Evolutionary conservation across 140 eudicot genomes (phyloP).

Genomic region (Oenanthe javanica): DNA sequence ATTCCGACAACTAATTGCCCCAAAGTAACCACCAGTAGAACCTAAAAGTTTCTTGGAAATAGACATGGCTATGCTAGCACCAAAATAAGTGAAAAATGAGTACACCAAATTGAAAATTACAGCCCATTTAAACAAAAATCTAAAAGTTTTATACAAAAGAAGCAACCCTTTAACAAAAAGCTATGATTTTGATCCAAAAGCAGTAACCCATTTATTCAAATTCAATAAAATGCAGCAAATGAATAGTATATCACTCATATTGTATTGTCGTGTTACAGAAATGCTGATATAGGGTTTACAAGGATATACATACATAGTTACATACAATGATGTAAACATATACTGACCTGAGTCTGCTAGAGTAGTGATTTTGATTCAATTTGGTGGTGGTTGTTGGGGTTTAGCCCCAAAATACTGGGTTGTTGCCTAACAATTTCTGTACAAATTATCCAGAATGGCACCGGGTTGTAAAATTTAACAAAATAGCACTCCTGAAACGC

Average conservation of each 20-base stretch:
- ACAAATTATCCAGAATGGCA: too few relatives aligned
- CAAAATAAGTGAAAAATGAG: not conserved
- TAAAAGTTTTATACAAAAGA: not conserved
- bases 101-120: not conserved
- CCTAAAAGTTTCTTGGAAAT: constrained; percentile 36
- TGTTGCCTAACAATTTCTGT: too few relatives aligned
- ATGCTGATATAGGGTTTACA: not conserved
- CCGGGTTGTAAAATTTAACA: too few relatives aligned
- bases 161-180: too few relatives aligned
- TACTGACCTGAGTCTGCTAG: not conserved
- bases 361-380: not conserved
- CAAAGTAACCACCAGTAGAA: constrained; percentile 17
- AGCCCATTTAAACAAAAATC: not conserved
- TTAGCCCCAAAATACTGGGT: not conserved
- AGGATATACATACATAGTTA: not conserved
- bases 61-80: constrained; percentile 29
- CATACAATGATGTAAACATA: not conserved
- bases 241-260: not conserved
- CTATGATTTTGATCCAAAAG: too few relatives aligned
- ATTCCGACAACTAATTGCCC: constrained; percentile 14
- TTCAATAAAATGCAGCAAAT: too few relatives aligned
- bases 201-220: too few relatives aligned
- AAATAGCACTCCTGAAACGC: too few relatives aligned
- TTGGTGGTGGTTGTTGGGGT: not conserved
- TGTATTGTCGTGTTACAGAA: not conserved